These are phyloP conservation scores for Gastrodia elata DNA, from an alignment of 106 monocot species.

Conservation along the genomic window DNA sequence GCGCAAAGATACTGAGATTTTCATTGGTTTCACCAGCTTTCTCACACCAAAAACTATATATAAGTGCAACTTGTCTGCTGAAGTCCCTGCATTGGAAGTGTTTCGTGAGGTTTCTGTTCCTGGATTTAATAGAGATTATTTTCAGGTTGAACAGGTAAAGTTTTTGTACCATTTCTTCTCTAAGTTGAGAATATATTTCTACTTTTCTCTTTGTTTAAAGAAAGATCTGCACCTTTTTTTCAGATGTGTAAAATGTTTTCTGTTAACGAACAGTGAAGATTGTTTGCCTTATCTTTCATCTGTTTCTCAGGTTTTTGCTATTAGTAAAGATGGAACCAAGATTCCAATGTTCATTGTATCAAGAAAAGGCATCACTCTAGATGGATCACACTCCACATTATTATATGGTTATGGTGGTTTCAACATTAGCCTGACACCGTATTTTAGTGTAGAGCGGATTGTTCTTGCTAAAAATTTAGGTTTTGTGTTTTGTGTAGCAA, in stretches of 20 bases:
- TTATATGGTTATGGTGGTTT: conserved; percentile 97
- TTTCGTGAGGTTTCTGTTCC: conserved; percentile 76
- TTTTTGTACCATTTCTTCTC: neutral
- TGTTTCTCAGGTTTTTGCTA: conserved; percentile 54
- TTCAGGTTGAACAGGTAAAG: conserved; percentile 78
- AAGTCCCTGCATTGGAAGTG: conserved; percentile 61
- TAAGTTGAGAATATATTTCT: neutral
- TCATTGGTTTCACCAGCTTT: conserved; percentile 85
- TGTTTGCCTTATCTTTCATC: conserved; percentile 1
- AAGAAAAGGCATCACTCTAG: conserved; percentile 54
- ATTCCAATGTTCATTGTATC: conserved; percentile 90
- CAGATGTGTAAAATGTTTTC: neutral
- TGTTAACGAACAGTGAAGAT: neutral
- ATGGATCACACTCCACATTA: conserved; percentile 77
- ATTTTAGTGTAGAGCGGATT: conserved; percentile 45
- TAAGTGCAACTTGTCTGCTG: conserved; percentile 53
- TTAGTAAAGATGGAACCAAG: conserved; percentile 83
- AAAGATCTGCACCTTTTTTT: neutral
- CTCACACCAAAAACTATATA: conserved; percentile 85
- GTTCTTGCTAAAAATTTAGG: conserved; percentile 64
- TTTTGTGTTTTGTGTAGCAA: conserved; percentile 64
- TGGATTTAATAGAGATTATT: conserved; percentile 56
- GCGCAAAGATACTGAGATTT: conserved; percentile 54
- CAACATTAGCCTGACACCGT: conserved; percentile 72
- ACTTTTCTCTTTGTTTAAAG: neutral